These are phyloP conservation scores for Arachis hypogaea DNA, from an alignment of 306 rosid species.

Conservation along the genomic window DNA sequence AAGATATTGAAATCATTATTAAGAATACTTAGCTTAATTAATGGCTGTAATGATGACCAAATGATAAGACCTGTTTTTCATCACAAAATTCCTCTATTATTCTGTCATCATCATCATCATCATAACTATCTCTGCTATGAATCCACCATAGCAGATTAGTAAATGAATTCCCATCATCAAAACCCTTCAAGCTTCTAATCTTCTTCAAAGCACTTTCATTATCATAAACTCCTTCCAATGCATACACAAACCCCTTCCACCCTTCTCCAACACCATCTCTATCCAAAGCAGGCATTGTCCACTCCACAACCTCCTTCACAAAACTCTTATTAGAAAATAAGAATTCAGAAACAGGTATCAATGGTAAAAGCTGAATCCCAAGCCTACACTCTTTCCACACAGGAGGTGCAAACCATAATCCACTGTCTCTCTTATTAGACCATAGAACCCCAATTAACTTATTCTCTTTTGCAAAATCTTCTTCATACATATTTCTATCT, in stretches of 20 bases:
- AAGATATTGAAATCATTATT: too few relatives aligned
- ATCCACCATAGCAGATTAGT: constrained; percentile 51
- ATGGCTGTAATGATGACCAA: neutral
- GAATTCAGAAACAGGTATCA: constrained; percentile 29
- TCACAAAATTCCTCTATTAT: neutral
- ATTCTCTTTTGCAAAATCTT: constrained; percentile 53
- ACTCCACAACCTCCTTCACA: constrained; percentile 56
- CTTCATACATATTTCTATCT: constrained; percentile 44
- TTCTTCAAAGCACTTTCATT: constrained; percentile 46
- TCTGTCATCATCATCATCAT: too few relatives aligned
- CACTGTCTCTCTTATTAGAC: constrained; percentile 43
- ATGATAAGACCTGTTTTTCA: neutral
- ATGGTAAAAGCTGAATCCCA: constrained; percentile 64
- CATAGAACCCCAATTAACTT: constrained; percentile 64
- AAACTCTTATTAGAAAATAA: constrained; percentile 32
- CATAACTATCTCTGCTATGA: neutral
- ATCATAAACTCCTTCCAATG: constrained; percentile 61
- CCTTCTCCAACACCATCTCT: constrained; percentile 55
- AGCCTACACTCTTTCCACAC: constrained; percentile 68
- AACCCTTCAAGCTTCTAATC: constrained; percentile 46
- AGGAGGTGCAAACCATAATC: constrained; percentile 63
- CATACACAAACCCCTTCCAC: constrained; percentile 36
- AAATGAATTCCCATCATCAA: constrained; percentile 66
- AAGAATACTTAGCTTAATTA: neutral
- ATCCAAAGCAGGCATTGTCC: constrained; percentile 59